Conservation (phyloP, 2,329 filamentous ascomycete species). For the Plenodomus tracheiphilus region DNA sequence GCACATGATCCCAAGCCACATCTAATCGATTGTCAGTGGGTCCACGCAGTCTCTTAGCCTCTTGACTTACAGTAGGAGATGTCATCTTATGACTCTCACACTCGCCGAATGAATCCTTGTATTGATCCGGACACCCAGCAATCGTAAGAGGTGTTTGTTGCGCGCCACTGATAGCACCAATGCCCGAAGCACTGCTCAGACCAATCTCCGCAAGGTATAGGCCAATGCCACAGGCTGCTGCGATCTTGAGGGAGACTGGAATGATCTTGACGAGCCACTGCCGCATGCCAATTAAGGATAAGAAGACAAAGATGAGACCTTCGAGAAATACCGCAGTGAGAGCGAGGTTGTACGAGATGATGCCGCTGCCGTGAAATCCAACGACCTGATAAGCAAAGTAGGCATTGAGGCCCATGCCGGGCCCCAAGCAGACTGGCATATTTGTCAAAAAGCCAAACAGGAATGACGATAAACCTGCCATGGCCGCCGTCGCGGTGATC, state of each 20-base stretch:
- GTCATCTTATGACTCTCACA: slow-evolving; percentile 78
- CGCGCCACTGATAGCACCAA: slow-evolving; percentile 72
- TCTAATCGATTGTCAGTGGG: slow-evolving; percentile 37
- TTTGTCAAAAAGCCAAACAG: slow-evolving; percentile 82
- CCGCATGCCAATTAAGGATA: slow-evolving; percentile 78
- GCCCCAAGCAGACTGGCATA: slow-evolving; percentile 54
- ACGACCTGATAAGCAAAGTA: slow-evolving; percentile 86
- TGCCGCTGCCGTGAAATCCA: slow-evolving; percentile 72
- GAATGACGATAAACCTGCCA: slow-evolving; percentile 75
- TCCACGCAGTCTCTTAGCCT: neutral
- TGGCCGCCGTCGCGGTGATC: slow-evolving; percentile 82
- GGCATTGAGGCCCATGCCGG: slow-evolving; percentile 66
- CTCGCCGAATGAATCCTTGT: slow-evolving; percentile 51
- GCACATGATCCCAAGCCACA: slow-evolving; percentile 89
- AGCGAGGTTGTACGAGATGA: slow-evolving; percentile 73
- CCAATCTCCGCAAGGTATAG: slow-evolving; percentile 77
- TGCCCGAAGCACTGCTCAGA: slow-evolving; percentile 77
- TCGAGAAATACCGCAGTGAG: slow-evolving; percentile 87
- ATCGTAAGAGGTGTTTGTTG: slow-evolving; percentile 70
- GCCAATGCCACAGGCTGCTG: slow-evolving; percentile 82
- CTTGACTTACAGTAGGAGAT: slow-evolving; percentile 60
- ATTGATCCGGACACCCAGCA: slow-evolving; percentile 70
- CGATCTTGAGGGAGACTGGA: slow-evolving; percentile 81
- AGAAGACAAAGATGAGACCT: slow-evolving; percentile 79
- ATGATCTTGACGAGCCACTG: slow-evolving; percentile 87